Base-by-base conservation (phyloP, 345 rosid genomes). In the Psidium friedrichsthalianum region DNA sequence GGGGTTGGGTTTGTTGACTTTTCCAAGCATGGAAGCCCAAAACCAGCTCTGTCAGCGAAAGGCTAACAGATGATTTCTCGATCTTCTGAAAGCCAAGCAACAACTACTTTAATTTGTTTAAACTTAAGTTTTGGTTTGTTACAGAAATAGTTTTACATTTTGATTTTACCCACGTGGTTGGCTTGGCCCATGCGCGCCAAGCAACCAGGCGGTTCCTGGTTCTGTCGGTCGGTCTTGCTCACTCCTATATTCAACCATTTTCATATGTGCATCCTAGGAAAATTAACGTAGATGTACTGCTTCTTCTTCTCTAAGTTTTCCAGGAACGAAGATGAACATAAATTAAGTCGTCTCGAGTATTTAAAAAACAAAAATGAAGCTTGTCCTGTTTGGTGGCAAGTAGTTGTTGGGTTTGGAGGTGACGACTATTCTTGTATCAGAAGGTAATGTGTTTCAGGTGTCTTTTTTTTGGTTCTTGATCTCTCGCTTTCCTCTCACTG, bases 401-500 rank as follows among this genome's bases (percentile, higher is more conserved):
- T 90, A 74, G 88, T 86, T 92, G 87, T 93, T 91, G n/a, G 74
- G n/a, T 14, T 36, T 20, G 64, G 51, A 56, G 51, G 27, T 42
- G 51, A 56, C 54, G 21, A 47, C 24, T 51, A 8, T 22, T 55
- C 58, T 55, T 51, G 42, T 29, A 52, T 42, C 25, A 36, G 84
- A 82, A 82, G 47, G 64, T 6, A 83, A 88, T 86, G 78, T 88
- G 85, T 84, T 5, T 85, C 80, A 20, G 24, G 47, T 36, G 80
- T 0, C 3, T 36, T 24, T 83, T 84, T 47, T 59, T 82, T 8
- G 0, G 84, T 81, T 86, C 86, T 88, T 90, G 88, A 82, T 55
- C 44, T 81, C 85, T 91, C 87, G 87, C 98, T 93, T 96, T 90
- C 89, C 84, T 91, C 90, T 89, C 90, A 92, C 98, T 36, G 12